A percentile compares a stretch with the other conserved stretches of the same genome.
phyloP scores from a whole-genome alignment of 257 asterid species.

The Parsonsia alboflavescens region DNA sequence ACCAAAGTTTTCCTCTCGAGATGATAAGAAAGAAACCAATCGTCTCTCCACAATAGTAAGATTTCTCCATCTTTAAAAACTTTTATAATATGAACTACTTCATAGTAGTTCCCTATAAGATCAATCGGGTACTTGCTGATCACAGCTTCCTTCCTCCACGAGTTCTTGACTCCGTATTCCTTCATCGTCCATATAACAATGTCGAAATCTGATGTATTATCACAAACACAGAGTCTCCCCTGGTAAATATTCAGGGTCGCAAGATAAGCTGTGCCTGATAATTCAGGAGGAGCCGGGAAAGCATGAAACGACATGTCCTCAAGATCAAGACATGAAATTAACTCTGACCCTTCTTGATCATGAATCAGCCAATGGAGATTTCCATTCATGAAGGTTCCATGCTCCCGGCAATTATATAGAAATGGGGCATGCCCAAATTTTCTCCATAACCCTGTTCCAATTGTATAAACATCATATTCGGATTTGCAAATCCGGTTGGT shows the following conservation, averaged over 20 bases:
- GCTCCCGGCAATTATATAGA: conserved; percentile 16
- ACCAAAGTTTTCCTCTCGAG: conserved; percentile 6
- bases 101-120: conserved; percentile 1
- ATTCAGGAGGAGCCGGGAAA: conserved; percentile 16
- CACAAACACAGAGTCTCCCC: conserved; percentile 23
- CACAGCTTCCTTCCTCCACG: conserved; percentile 32
- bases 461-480: conserved; percentile 38
- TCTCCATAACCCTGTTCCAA: conserved; percentile 27
- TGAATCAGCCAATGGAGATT: conserved; percentile 48
- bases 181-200: conserved; percentile 45
- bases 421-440: conserved; percentile 22
- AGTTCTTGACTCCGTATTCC: conserved; percentile 33
- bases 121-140: conserved; percentile 14
- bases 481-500: conserved; percentile 8
- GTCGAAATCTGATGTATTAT: conserved; percentile 24
- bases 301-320: conserved; percentile 19
- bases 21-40: conserved; percentile 12
- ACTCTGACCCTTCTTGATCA: conserved; percentile 32
- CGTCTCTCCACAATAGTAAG: conserved; percentile 8
- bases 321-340: conserved; percentile 48
- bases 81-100: conserved; percentile 12
- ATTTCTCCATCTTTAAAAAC: conserved; percentile 17
- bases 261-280: neutral
- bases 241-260: conserved; percentile 16
- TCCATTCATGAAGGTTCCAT: conserved; percentile 31